Percentiles rank a stretch among this genome's conserved stretches.
phyloP scores from a whole-genome alignment of 23 red algal species.

The Gracilaria vermiculophylla region DNA sequence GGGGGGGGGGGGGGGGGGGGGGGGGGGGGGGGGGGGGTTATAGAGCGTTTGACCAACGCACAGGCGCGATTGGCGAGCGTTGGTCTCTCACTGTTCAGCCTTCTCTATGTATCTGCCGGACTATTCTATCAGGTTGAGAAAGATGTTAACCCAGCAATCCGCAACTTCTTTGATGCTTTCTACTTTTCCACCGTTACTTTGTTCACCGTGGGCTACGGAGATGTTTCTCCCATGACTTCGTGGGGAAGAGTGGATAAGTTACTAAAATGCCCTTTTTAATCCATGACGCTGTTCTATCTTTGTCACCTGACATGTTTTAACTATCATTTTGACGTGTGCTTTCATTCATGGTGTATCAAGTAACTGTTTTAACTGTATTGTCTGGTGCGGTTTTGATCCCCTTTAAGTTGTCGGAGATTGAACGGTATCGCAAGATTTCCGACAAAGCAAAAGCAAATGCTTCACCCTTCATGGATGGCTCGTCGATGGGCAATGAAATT shows the following conservation, averaged over 20 bases:
- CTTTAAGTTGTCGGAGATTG: conserved; percentile 51
- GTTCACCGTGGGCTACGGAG: conserved; percentile 62
- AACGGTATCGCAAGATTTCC: conserved; percentile 12
- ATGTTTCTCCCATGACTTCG: conserved; percentile 42
- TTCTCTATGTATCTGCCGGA: conserved; percentile 65
- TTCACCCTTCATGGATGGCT: neutral
- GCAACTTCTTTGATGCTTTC: conserved; percentile 67
- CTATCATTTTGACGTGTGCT: neutral
- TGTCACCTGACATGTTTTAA: neutral
- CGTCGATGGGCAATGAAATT: neutral
- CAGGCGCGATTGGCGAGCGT: conserved; percentile 35
- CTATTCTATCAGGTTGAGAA: conserved; percentile 72
- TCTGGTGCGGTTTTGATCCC: conserved; percentile 59
- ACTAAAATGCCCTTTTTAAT: too few species aligned
- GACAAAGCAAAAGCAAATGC: conserved; percentile 10
- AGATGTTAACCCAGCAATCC: conserved; percentile 51
- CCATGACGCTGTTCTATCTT: neutral
- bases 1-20: too few species aligned
- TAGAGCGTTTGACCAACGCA: conserved; percentile 30
- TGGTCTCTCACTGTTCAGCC: conserved; percentile 50
- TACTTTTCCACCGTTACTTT: conserved; percentile 64
- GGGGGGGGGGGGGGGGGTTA: too few species aligned
- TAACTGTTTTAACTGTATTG: conserved; percentile 62
- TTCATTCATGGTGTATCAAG: neutral
- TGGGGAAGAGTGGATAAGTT: conserved; percentile 39